phyloP scores from a whole-genome alignment of 345 rosid genomes.

The Brassica incana region DNA sequence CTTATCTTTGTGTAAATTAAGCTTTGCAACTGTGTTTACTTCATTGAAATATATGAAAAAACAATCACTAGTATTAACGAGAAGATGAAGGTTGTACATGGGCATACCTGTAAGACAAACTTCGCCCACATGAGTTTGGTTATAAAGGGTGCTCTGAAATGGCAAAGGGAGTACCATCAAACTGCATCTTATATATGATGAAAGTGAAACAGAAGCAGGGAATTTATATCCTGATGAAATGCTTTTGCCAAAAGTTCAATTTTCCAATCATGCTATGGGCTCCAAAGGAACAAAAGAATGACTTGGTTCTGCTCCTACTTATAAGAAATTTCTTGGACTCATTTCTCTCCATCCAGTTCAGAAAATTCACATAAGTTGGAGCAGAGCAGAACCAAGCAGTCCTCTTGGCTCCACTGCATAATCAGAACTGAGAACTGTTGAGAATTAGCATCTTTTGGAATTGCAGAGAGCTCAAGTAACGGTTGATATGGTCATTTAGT shows the following conservation, averaged over 20 bases:
- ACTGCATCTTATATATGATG: not conserved
- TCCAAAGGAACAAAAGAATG: not conserved
- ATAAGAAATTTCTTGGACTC: not conserved
- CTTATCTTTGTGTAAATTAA: not conserved
- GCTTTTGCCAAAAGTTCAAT: not conserved
- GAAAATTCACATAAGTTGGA: not conserved
- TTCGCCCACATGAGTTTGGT: constrained; percentile 1
- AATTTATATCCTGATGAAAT: not conserved
- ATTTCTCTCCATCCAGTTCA: not conserved
- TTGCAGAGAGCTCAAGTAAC: not conserved
- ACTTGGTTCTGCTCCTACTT: constrained; percentile 1
- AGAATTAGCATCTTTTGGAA: not conserved
- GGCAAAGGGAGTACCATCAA: not conserved
- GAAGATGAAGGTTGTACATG: not conserved
- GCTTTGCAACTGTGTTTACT: not conserved
- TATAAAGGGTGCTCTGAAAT: constrained; percentile 1
- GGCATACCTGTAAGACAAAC: not conserved
- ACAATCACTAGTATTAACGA: not conserved
- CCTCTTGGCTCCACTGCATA: not conserved
- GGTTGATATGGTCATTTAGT: not conserved
- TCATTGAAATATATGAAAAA: not conserved
- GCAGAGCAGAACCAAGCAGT: not conserved
- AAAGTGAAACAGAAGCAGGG: not conserved
- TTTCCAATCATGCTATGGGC: not conserved
- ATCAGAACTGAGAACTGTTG: not conserved